Base-by-base conservation (phyloP, 148 eudicot species). In the Chenopodium formosanum region DNA sequence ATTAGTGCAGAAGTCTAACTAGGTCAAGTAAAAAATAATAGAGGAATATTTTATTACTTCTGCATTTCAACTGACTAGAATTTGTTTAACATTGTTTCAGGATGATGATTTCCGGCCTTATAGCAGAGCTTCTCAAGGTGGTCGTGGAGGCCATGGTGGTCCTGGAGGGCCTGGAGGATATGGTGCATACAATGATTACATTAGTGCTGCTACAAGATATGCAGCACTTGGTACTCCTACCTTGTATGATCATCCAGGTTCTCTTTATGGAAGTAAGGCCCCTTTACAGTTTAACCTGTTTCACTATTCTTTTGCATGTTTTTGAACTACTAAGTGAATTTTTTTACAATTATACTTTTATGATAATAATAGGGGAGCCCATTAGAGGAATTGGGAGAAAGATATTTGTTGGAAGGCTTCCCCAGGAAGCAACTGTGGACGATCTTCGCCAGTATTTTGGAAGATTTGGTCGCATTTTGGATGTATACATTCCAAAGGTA, bases 151-250 rank as follows among this genome's bases (percentile, higher is more conserved):
- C 2, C 93, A 85, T 67, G 89, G 94, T 72, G 50, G 65, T 19
- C 31, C n/a, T 66, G 60, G 81, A 2, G 79, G 52, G 0, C 86
- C 70, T 77, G 88, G 90, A 74, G 98, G 98, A 81, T 97, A 97
- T 90, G 99, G 99, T 84, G 99, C 99, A 64, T 97, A 97, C 80
- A 88, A 89, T 90, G 91, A 91, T 48, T 97, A 97, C 79, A 94
- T 94, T 8, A 89, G 83, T 89, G 92, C 97, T 64, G 92, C 98
- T 80, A 97, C 98, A 77, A 91, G 97, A 91, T 97, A 97, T 88
- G 98, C 94, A 71, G 89, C 98, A 46, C 78, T 94, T 75, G 99
- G 99, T 84, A 91, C 98, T 75, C 99, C 99, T 76, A 97, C 99
- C 81, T 79, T 93, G 74, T 97, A 97, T 86, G 99, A 97, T 82